phyloP scores from a whole-genome alignment of 2,329 filamentous ascomycete genomes.

The Fusarium virguliforme region DNA sequence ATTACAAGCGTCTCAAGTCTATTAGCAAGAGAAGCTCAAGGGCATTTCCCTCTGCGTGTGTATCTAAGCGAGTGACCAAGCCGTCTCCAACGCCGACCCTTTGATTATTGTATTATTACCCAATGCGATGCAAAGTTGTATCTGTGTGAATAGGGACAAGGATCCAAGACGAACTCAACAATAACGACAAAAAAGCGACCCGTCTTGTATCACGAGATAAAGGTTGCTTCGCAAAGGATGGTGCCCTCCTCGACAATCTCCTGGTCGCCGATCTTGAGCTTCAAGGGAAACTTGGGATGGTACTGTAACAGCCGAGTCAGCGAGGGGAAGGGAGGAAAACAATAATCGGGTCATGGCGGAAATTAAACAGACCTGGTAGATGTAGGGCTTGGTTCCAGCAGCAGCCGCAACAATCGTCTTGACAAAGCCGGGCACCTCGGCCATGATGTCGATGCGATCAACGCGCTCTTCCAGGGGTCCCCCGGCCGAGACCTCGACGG shows the following conservation, averaged over 20 bases:
- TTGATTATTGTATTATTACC: constrained; percentile 53
- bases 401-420: constrained; percentile 93
- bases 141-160: constrained; percentile 30
- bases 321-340: constrained; percentile 15
- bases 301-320: constrained; percentile 69
- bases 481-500: constrained; percentile 78
- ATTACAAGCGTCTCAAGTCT: constrained; percentile 31
- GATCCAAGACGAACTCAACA: constrained; percentile 18
- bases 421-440: constrained; percentile 94
- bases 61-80: constrained; percentile 53
- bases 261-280: constrained; percentile 87
- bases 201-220: constrained; percentile 77
- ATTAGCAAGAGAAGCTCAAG: constrained; percentile 37
- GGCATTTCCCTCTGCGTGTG: constrained; percentile 38
- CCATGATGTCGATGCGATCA: constrained; percentile 93
- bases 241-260: constrained; percentile 83
- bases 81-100: constrained; percentile 53
- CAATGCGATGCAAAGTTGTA: constrained; percentile 47
- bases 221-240: constrained; percentile 93
- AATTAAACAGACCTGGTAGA: constrained; percentile 83
- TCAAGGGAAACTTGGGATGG: constrained; percentile 78
- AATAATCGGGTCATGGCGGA: constrained; percentile 17
- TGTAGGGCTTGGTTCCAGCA: constrained; percentile 95
- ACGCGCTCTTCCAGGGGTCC: constrained; percentile 77
- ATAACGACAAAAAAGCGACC: constrained; percentile 12